Base-by-base conservation (phyloP, 805 yeast genomes). In the Hyphopichia homilentoma region DNA sequence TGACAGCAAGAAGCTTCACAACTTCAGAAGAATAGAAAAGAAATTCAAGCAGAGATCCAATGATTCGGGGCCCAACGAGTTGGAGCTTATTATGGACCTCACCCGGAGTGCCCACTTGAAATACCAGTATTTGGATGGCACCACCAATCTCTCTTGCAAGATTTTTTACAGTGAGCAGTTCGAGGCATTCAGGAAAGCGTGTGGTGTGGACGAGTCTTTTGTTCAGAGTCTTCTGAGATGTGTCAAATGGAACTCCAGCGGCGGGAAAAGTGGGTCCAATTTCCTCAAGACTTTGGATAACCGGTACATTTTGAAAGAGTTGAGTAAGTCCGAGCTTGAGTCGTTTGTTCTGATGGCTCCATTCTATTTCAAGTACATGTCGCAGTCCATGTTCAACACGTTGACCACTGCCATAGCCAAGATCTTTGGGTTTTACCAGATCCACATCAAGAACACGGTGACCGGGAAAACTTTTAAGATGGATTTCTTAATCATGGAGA, bases 341-440 rank as follows among this genome's bases (percentile, higher is more conserved):
- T 86, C 97, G 9, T 93, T 93, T 67, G 84, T 89, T 18, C 84
- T 84, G 37, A 87, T 94, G 67, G 97, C 98, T 0, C 97, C 97
- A 5, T 86, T 89, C 43, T 93, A 93, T 59, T 93, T 93, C 65
- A 94, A 86, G 58, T 93, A 90, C 57, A 87, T 89, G 80, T 81
- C 95, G 3, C 96, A 93, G 56, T 94, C 95, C 0, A 73, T 89
- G 52, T 93, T 89, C 61, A 96, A 93, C 57, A 95, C 90, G 31
- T 70, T 94, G 44, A 96, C 97, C 0, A 90, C 97, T 0, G 95
- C 93, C 3, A 66, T 93, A 35, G 96, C 96, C 2, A 93, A 93
- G 58, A 82, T 93, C 21, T 88, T 87, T 63, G 99, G 99, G 0
- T 87, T 93, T 51, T 93, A 87, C 57, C 97, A 90, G 54, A 84